These are phyloP conservation scores for Massariosphaeria phaeospora DNA, from an alignment of 495 filamentous ascomycete species.

Conservation along the genomic window DNA sequence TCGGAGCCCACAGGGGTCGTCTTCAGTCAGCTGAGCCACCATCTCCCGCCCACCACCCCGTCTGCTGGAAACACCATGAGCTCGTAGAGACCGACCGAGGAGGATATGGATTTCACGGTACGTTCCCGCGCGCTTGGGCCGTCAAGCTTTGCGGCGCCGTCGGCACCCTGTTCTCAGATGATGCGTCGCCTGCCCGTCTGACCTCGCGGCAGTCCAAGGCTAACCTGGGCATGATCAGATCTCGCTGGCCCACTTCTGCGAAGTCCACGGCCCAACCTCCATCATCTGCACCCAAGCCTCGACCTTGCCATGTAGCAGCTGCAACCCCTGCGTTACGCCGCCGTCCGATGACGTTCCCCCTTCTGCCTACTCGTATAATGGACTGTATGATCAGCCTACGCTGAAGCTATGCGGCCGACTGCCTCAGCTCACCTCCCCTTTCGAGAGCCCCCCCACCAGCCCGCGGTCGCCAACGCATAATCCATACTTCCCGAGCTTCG, in stretches of 20 bases:
- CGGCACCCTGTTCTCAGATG: conserved; percentile 6
- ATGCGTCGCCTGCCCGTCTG: conserved; percentile 9
- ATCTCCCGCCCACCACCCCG: conserved; percentile 20
- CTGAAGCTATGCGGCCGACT: conserved; percentile 21
- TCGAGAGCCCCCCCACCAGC: conserved; percentile 61
- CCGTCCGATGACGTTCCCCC: conserved; percentile 29
- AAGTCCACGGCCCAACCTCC: conserved; percentile 89
- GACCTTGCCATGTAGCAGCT: conserved; percentile 71
- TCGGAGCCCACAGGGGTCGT: conserved; percentile 20
- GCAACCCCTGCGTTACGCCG: conserved; percentile 51
- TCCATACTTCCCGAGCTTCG: conserved; percentile 40
- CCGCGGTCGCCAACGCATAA: conserved; percentile 41
- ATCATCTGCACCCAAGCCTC: conserved; percentile 90
- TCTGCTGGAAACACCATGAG: conserved; percentile 15
- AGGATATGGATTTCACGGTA: conserved; percentile 35
- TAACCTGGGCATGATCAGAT: conserved; percentile 51
- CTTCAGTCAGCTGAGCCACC: conserved; percentile 28
- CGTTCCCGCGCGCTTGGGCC: conserved; percentile 9
- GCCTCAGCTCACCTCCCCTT: conserved; percentile 38
- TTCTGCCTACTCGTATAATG: conserved; percentile 25
- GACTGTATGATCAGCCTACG: conserved; percentile 24
- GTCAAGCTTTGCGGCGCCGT: conserved; percentile 10
- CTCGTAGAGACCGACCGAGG: conserved; percentile 21
- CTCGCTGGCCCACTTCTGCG: conserved; percentile 94
- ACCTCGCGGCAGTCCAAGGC: conserved; percentile 17